Conservation (phyloP, 371 early-diverging fungal genomes). For the Amoeboaphelidium protococcarum region DNA sequence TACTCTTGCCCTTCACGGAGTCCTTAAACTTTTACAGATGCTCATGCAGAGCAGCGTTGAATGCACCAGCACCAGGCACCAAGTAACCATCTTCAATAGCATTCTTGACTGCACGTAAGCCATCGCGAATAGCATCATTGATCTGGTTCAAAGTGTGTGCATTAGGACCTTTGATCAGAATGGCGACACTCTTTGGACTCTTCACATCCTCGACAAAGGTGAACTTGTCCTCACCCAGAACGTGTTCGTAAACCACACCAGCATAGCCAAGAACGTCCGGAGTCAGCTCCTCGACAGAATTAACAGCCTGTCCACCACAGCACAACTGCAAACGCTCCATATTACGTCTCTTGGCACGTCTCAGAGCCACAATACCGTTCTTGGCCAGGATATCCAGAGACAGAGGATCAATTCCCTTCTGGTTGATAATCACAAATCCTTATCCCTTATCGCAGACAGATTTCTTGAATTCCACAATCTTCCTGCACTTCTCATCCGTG, state of each 20-base stretch:
- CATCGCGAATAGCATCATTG: constrained; percentile 92
- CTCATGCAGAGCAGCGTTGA: constrained; percentile 60
- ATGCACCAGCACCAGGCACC: constrained; percentile 90
- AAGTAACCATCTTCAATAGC: constrained; percentile 77
- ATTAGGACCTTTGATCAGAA: constrained; percentile 92
- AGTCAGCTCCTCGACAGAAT: constrained; percentile 84
- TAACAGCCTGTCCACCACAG: constrained; percentile 93
- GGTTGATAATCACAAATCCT: constrained; percentile 92
- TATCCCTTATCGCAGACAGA: constrained; percentile 42
- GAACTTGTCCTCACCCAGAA: constrained; percentile 95
- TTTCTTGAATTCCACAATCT: constrained; percentile 91
- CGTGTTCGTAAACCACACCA: constrained; percentile 84
- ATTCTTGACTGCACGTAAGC: constrained; percentile 90
- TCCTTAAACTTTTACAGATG: constrained; percentile 66
- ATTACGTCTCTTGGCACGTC: constrained; percentile 98
- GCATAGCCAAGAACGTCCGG: constrained; percentile 76
- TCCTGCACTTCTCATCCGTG: constrained; percentile 74
- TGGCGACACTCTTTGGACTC: constrained; percentile 77
- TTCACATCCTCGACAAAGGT: constrained; percentile 97
- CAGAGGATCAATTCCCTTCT: constrained; percentile 98
- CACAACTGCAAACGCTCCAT: constrained; percentile 92
- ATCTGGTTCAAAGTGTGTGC: constrained; percentile 82
- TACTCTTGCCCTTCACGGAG: constrained; percentile 68
- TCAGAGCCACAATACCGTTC: constrained; percentile 87
- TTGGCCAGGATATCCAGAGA: constrained; percentile 93